Percentiles rank a stretch among this genome's conserved stretches.
These are phyloP conservation scores for Urtica urens DNA, from an alignment of 306 rosid genomes.

Conservation along the genomic window DNA sequence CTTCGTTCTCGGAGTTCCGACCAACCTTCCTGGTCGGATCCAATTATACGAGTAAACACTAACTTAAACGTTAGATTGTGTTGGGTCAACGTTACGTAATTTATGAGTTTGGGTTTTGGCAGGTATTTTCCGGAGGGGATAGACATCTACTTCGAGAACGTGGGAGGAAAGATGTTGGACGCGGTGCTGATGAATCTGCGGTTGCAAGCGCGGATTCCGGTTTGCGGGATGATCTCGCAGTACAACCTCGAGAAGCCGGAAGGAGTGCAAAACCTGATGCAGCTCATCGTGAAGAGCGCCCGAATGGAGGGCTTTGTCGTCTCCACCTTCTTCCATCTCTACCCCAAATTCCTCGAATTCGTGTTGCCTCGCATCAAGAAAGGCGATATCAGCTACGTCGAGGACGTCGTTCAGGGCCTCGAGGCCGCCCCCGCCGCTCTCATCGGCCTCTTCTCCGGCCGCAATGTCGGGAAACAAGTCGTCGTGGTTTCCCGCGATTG, in stretches of 20 bases:
- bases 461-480: slow-evolving; percentile 33
- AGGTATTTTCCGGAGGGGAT: slow-evolving; percentile 55
- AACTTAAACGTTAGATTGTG: no score
- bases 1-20: no score
- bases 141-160: slow-evolving; percentile 64
- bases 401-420: slow-evolving; percentile 32
- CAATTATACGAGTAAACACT: no score
- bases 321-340: slow-evolving; percentile 29
- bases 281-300: slow-evolving; percentile 23
- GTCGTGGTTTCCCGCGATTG: slow-evolving; percentile 20
- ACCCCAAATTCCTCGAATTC: slow-evolving; percentile 44
- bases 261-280: slow-evolving; percentile 35
- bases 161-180: slow-evolving; percentile 57
- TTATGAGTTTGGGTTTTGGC: no score
- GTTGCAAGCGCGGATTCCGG: slow-evolving; percentile 33
- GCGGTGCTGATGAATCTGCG: slow-evolving; percentile 46
- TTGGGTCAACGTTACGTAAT: no score
- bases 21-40: no score
- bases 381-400: slow-evolving; percentile 28
- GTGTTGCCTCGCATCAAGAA: slow-evolving; percentile 41
- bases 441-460: slow-evolving; percentile 25
- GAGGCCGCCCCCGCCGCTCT: slow-evolving; percentile 28
- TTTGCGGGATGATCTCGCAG: slow-evolving; percentile 54
- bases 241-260: slow-evolving; percentile 42
- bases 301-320: slow-evolving; percentile 43